Evolutionary conservation across 345 rosid genomes (phyloP), one percentile per base, ranked within the genome.

Genomic region (Anastatica hierochuntica): DNA sequence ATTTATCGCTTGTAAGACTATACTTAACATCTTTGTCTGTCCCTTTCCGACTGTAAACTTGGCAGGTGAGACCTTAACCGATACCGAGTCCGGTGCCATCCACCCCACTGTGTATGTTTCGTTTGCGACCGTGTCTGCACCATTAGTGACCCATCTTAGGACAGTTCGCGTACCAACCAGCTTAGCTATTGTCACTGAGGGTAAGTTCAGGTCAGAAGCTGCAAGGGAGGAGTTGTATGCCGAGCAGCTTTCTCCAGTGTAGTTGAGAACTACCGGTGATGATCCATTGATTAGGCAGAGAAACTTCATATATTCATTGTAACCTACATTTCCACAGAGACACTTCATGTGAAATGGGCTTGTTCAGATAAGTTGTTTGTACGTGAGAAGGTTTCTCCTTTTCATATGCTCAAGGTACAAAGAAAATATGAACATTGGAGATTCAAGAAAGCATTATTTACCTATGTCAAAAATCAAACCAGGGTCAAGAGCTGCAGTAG

Each of bases 201-300:
- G 96, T 68, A 92, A 64, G 86, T 92, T 92, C 71, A 92, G 60
- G 69, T 92, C 83, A 23, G 81, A 63, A 11, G 79, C 79, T 0
- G 49, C 44, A 24, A 78, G 69, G 2, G 78, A 66, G 9, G 72
- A 53, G 62, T 80, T 81, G 45, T 82, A 73, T 0, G 43, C 48
- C 66, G 69, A 60, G 60, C 98, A 88, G 64, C 71, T 79, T 45
- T 80, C 79, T 6, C 94, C 75, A 0, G 96, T 92, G 82, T 77
- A 88, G 56, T 90, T 90, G 46, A 83, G 66, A 17, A 90, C 96
- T 3, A 76, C 81, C 0, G 80, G 82, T 47, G 66, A 69, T 7
- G 96, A 84, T 56, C 95, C 95, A 8, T 84, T 82, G 43, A 88
- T 88, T 19, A 79, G 59, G 27, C 98, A 92, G 12, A 92, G 95